phyloP scores from a whole-genome alignment of 768 basidiomycete genomes.

The Trametes villosa region DNA sequence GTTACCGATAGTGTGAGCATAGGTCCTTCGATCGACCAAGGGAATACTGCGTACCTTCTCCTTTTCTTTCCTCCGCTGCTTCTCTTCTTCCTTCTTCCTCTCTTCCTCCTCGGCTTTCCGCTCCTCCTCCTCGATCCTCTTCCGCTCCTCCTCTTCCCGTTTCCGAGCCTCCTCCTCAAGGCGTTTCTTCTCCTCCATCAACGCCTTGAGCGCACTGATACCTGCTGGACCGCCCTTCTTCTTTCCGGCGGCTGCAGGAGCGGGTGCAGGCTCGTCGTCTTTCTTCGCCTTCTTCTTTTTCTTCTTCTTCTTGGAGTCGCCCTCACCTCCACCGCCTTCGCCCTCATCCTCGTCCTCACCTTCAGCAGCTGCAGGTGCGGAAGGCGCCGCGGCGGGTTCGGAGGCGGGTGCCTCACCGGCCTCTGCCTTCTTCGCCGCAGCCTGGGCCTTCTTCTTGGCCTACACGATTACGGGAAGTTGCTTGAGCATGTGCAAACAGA shows the following conservation, averaged over 20 bases:
- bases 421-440: slow-evolving; percentile 75
- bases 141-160: slow-evolving; percentile 76
- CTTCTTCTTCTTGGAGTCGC: slow-evolving; percentile 74
- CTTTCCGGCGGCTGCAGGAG: slow-evolving; percentile 47
- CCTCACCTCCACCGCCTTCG: slow-evolving; percentile 55
- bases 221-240: slow-evolving; percentile 74
- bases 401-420: slow-evolving; percentile 35
- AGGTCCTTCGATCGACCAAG: neutral
- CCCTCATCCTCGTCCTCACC: slow-evolving; percentile 73
- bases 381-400: slow-evolving; percentile 35
- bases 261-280: slow-evolving; percentile 59
- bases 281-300: slow-evolving; percentile 80
- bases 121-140: slow-evolving; percentile 90
- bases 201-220: slow-evolving; percentile 81
- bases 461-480: slow-evolving; percentile 33
- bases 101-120: slow-evolving; percentile 76
- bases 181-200: slow-evolving; percentile 92
- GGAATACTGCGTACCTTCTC: slow-evolving; percentile 63
- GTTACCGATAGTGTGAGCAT: slow-evolving; percentile 13
- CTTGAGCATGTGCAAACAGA: neutral
- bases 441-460: slow-evolving; percentile 96
- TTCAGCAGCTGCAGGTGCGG: slow-evolving; percentile 39
- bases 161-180: slow-evolving; percentile 82
- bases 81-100: slow-evolving; percentile 78
- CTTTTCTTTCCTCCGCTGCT: slow-evolving; percentile 82